Evolutionary conservation across 2,329 filamentous ascomycete species (phyloP).

Genomic region (Beauveria pseudobassiana): DNA sequence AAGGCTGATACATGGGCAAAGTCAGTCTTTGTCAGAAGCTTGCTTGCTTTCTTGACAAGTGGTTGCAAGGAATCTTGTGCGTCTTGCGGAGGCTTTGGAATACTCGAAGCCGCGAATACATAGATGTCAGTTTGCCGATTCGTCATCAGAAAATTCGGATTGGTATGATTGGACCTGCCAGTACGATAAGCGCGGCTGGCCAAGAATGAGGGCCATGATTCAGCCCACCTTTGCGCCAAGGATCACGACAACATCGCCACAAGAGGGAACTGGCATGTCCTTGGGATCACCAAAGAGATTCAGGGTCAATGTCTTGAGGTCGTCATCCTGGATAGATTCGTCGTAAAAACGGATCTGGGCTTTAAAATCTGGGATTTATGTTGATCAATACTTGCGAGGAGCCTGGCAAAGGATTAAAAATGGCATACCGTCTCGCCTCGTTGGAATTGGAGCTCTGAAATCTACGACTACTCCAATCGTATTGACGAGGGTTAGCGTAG

Average conservation of each 20-base stretch:
- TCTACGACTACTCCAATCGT: constrained; percentile 68
- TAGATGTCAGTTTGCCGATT: constrained; percentile 28
- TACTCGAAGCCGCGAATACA: constrained; percentile 21
- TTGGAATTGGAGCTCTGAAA: constrained; percentile 43
- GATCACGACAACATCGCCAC: constrained; percentile 36
- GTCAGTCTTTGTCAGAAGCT: constrained; percentile 21
- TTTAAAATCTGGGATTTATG: constrained; percentile 44
- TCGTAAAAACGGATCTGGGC: constrained; percentile 56
- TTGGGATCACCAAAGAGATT: constrained; percentile 52
- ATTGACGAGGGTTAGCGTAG: constrained; percentile 33
- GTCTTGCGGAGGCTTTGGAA: constrained; percentile 32
- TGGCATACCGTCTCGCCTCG: constrained; percentile 42
- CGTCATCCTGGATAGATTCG: constrained; percentile 39
- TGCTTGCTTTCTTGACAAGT: constrained; percentile 16
- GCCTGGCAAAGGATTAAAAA: neutral
- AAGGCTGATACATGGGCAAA: constrained; percentile 40
- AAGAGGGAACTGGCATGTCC: constrained; percentile 39
- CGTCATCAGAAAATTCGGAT: constrained; percentile 35
- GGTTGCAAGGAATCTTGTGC: constrained; percentile 25
- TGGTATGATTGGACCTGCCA: constrained; percentile 34
- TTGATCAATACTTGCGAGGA: neutral
- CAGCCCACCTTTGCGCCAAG: constrained; percentile 43
- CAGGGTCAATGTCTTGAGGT: constrained; percentile 35
- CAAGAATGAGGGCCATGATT: neutral
- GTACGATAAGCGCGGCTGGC: neutral